Evolutionary conservation across 202 grass and related monocot genomes (phyloP).

Genomic region (Alloteropsis angusta): DNA sequence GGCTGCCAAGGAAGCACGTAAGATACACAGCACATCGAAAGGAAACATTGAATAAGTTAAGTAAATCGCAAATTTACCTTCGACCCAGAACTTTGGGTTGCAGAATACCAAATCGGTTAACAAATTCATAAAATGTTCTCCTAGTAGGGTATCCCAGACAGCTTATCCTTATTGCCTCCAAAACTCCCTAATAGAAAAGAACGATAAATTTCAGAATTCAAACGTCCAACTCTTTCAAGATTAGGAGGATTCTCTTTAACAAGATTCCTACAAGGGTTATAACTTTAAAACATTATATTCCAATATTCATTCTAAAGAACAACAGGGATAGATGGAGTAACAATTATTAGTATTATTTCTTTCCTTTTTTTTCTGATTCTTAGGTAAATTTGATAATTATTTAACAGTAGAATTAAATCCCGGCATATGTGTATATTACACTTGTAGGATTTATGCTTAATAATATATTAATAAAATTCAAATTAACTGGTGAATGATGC

Average conservation of each 20-base stretch:
- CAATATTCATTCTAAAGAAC: not conserved
- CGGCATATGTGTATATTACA: not conserved
- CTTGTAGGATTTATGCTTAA: not conserved
- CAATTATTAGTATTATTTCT: not conserved
- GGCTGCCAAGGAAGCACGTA: constrained; percentile 40
- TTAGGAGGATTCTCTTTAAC: not conserved
- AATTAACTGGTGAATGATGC: not conserved
- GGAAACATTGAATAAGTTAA: not conserved
- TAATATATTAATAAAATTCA: not conserved
- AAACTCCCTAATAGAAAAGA: constrained; percentile 61
- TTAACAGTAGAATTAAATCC: not conserved
- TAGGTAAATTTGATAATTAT: not conserved
- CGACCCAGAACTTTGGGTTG: constrained; percentile 47
- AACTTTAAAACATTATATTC: not conserved
- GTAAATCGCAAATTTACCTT: constrained; percentile 54
- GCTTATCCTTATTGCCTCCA: constrained; percentile 97
- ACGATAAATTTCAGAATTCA: not conserved
- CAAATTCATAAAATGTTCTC: constrained; percentile 82
- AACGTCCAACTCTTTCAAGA: not conserved
- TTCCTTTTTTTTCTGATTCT: not conserved
- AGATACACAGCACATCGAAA: not conserved
- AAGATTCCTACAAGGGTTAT: not conserved
- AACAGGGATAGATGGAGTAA: not conserved
- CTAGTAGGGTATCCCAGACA: constrained; percentile 88
- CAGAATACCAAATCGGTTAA: constrained; percentile 87